Evolutionary conservation across 306 rosid genomes (phyloP), one percentile per base, ranked within the genome.

Genomic region (Glycine tomentella): DNA sequence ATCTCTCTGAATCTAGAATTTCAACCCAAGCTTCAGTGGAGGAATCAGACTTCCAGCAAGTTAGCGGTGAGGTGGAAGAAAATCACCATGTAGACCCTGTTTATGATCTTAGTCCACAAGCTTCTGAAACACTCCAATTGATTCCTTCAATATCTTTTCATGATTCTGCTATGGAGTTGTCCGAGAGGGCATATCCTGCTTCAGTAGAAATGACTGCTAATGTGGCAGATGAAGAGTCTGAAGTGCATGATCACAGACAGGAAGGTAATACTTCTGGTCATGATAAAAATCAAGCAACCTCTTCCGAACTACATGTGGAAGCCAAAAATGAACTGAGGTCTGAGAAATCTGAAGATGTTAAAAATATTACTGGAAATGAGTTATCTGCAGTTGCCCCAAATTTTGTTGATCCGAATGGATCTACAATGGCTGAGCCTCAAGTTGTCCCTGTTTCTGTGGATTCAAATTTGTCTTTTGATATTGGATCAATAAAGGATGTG

Each of bases 91-190:
- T 66, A 79, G 97, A 92, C 42, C 98, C 98, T 20, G 97, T 96
- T 75, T 96, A 96, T 80, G 99, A 93, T 82, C 87, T 93, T 63
- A 88, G 90, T 80, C 99, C 99, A 70, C 68, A 75, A 1, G 81
- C 91, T 70, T 83, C 84, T 69, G 95, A 84, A 79, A 90, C 80
- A 83, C 78, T 82, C 53, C 87, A 56, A 56, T 86, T 87, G 7
- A 81, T 88, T 78, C 80, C 82, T 42, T 89, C 97, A 50, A 55
- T 76, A 74, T 90, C 95, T 69, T 89, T 89, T 80, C 55, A 9
- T 46, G 93, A 90, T 82, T 38, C 68, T 66, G 83, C 87, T 65
- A 72, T 40, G 20, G 90, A 90, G 79, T 50, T 84, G 71, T 82
- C 88, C 1, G 87, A 87, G 72, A 79, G 76, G 40, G 62, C 48